Evolutionary conservation across 805 yeast species (phyloP).

Genomic region (Brettanomyces nanus): DNA sequence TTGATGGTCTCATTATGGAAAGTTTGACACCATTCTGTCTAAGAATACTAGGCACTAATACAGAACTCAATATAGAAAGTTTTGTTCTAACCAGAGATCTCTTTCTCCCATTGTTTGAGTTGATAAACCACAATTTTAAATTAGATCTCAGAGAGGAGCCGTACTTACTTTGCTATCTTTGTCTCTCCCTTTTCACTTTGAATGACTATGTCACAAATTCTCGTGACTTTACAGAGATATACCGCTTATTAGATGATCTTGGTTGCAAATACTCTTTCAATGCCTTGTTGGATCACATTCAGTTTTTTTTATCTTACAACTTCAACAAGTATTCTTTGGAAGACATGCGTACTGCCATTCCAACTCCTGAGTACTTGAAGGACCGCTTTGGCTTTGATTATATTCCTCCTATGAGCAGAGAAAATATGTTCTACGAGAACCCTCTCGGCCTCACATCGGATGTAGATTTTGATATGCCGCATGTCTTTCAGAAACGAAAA

Average conservation of each 20-base stretch:
- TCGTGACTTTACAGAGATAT: constrained; percentile 5
- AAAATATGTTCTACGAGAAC: constrained; percentile 20
- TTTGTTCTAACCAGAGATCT: constrained; percentile 12
- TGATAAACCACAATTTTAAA: constrained; percentile 25
- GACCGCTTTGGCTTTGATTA: constrained; percentile 17
- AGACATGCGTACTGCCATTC: constrained; percentile 1
- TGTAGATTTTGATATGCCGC: not conserved
- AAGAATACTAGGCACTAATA: constrained; percentile 11
- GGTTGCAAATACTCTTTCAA: constrained; percentile 29
- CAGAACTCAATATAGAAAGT: no score
- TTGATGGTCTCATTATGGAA: constrained; percentile 14
- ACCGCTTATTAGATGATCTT: constrained; percentile 19
- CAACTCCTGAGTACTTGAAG: constrained; percentile 10
- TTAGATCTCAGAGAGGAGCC: constrained; percentile 17
- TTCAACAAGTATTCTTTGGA: constrained; percentile 12
- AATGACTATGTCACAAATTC: constrained; percentile 12
- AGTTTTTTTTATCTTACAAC: constrained; percentile 15
- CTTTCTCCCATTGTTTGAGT: constrained; percentile 21
- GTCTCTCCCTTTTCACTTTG: constrained; percentile 11
- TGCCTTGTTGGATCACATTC: constrained; percentile 24
- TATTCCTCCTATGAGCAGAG: constrained; percentile 24
- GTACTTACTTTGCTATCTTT: constrained; percentile 15
- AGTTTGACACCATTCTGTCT: constrained; percentile 13
- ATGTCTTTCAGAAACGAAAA: constrained; percentile 3
- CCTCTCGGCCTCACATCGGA: constrained; percentile 7